Conservation (phyloP, 495 filamentous ascomycete genomes). For the Talaromyces nanjingensis region DNA sequence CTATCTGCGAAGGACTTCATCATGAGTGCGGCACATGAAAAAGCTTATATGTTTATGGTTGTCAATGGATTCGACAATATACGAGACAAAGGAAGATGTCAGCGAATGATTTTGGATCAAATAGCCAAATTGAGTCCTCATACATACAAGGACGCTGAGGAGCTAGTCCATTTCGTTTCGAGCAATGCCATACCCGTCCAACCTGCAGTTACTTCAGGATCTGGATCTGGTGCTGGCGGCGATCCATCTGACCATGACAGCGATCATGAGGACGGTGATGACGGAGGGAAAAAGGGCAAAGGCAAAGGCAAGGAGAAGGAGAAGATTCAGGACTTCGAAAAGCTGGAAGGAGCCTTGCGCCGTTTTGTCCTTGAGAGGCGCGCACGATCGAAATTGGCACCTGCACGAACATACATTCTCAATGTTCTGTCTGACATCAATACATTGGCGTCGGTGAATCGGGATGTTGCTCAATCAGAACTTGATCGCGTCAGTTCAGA, state of each 20-base stretch:
- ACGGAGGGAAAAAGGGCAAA: slow-evolving; percentile 52
- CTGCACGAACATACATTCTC: slow-evolving; percentile 91
- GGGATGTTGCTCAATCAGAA: slow-evolving; percentile 78
- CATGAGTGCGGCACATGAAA: slow-evolving; percentile 87
- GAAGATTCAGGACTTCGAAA: slow-evolving; percentile 80
- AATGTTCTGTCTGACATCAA: slow-evolving; percentile 85
- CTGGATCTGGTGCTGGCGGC: slow-evolving; percentile 46
- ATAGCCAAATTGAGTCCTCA: slow-evolving; percentile 75
- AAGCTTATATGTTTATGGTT: slow-evolving; percentile 98
- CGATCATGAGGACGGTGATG: slow-evolving; percentile 23
- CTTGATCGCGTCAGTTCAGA: slow-evolving; percentile 77
- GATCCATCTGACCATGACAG: slow-evolving; percentile 48
- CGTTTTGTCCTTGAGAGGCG: slow-evolving; percentile 96
- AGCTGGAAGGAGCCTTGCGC: slow-evolving; percentile 78
- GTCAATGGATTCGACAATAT: slow-evolving; percentile 97
- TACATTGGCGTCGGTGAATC: slow-evolving; percentile 77
- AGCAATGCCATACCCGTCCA: slow-evolving; percentile 83
- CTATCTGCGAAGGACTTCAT: slow-evolving; percentile 96
- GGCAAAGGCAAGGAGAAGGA: slow-evolving; percentile 88
- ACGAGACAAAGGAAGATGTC: slow-evolving; percentile 75
- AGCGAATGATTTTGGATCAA: slow-evolving; percentile 89
- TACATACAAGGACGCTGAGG: slow-evolving; percentile 85
- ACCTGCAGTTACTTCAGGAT: slow-evolving; percentile 25
- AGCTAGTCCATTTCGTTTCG: slow-evolving; percentile 95
- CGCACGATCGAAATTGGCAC: slow-evolving; percentile 89